Evolutionary conservation across 305 asterid species (phyloP).

Genomic region (Monarda citriodora): DNA sequence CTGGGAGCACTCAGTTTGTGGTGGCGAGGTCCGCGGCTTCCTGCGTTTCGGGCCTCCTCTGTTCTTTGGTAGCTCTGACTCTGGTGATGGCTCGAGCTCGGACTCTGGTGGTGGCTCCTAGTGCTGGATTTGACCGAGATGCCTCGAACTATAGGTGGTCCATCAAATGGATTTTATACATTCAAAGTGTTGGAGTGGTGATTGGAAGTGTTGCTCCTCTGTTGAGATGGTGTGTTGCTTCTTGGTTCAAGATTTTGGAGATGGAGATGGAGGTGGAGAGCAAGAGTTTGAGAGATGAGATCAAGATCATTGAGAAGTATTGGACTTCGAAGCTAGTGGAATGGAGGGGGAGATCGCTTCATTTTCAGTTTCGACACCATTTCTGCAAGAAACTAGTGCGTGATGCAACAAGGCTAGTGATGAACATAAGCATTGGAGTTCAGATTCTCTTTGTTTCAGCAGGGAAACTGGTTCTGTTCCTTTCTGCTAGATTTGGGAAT

Average conservation of each 20-base stretch:
- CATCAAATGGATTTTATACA: conserved; percentile 11
- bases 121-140: neutral
- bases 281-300: conserved; percentile 17
- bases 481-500: too few relatives aligned
- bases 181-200: conserved; percentile 26
- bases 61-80: conserved; percentile 3
- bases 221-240: conserved; percentile 20
- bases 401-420: neutral
- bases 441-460: too few relatives aligned
- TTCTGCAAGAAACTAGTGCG: conserved; percentile 18
- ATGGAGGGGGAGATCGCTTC: conserved; percentile 23
- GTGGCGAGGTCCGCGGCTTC: conserved; percentile 24
- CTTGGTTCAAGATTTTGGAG: conserved; percentile 11
- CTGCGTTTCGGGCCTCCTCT: conserved; percentile 14
- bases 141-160: conserved; percentile 27
- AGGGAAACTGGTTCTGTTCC: too few relatives aligned
- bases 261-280: neutral
- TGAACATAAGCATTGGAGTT: neutral
- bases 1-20: conserved; percentile 29
- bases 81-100: neutral
- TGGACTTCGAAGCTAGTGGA: conserved; percentile 25
- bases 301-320: conserved; percentile 11
- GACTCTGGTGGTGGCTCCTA: neutral
- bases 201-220: conserved; percentile 21
- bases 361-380: neutral